Evolutionary conservation across 2,329 filamentous ascomycete species (phyloP).

Genomic region (Colletotrichum aenigma): DNA sequence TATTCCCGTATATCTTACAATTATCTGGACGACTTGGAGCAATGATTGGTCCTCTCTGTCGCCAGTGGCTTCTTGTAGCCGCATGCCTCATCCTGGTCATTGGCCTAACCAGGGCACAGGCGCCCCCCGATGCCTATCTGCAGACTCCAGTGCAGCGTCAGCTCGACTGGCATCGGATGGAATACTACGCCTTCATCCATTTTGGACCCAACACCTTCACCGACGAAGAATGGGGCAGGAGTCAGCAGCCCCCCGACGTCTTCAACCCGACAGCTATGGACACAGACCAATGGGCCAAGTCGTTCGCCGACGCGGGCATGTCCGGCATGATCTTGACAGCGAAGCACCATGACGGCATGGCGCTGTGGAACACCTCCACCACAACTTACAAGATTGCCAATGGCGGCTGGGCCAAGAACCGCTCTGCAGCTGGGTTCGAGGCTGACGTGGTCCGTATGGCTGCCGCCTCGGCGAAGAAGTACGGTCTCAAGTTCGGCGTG

Average conservation of each 20-base stretch:
- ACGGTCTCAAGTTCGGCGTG: constrained; percentile 36
- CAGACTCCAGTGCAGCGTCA: constrained; percentile 17
- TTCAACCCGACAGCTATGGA: constrained; percentile 28
- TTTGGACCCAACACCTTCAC: constrained; percentile 35
- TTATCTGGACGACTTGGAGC: neutral
- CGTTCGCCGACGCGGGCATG: constrained; percentile 16
- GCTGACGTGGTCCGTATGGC: constrained; percentile 35
- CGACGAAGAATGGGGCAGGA: constrained; percentile 31
- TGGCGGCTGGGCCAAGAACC: constrained; percentile 24
- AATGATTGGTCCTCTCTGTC: neutral
- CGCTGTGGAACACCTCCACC: constrained; percentile 35
- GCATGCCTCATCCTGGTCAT: neutral
- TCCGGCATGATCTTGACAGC: constrained; percentile 38
- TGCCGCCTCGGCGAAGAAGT: constrained; percentile 33
- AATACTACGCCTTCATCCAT: constrained; percentile 33
- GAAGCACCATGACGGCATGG: constrained; percentile 41
- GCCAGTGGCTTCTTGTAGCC: rapidly evolving
- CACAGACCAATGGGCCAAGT: constrained; percentile 33
- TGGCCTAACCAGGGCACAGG: rapidly evolving
- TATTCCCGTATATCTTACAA: rapidly evolving
- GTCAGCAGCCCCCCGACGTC: constrained; percentile 25
- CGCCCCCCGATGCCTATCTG: neutral
- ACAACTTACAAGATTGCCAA: constrained; percentile 33
- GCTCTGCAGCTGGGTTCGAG: constrained; percentile 26
- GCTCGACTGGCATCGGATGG: constrained; percentile 29